Percentiles rank a stretch among this genome's conserved stretches.
These are phyloP conservation scores for Cyamopsis tetragonoloba DNA, from an alignment of 306 rosid species.

Conservation along the genomic window DNA sequence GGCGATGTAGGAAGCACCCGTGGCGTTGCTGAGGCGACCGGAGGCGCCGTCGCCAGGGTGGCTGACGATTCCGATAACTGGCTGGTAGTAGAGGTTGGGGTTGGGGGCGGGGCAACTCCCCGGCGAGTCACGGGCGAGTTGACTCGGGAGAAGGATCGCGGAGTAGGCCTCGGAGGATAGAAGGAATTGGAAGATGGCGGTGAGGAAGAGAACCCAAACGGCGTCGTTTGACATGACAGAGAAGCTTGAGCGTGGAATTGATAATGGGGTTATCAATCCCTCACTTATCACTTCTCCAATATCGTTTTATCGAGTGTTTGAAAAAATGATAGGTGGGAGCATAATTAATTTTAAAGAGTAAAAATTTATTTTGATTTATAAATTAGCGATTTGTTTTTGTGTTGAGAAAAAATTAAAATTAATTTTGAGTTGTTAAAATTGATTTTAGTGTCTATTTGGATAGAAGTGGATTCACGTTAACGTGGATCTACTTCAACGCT, in stretches of 20 bases:
- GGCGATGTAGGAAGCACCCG: constrained; percentile 60
- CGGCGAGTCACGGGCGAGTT: constrained; percentile 31
- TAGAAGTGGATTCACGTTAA: too few relatives aligned
- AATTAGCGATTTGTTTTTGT: too few relatives aligned
- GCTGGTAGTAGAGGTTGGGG: constrained; percentile 52
- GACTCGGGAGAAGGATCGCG: constrained; percentile 43
- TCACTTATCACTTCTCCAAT: too few relatives aligned
- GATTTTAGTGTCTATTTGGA: too few relatives aligned
- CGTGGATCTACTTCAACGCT: too few relatives aligned
- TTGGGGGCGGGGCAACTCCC: constrained; percentile 39
- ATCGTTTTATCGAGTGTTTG: too few relatives aligned
- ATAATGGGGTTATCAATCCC: too few relatives aligned
- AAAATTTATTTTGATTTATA: too few relatives aligned
- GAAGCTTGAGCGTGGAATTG: neutral
- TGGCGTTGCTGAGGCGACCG: constrained; percentile 60
- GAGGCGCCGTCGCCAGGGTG: constrained; percentile 91
- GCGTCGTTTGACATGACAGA: constrained; percentile 25
- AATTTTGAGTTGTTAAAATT: too few relatives aligned
- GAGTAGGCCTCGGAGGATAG: constrained; percentile 25
- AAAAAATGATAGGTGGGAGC: too few relatives aligned
- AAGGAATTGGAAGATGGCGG: constrained; percentile 31
- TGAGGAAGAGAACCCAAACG: constrained; percentile 17
- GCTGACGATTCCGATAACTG: constrained; percentile 77
- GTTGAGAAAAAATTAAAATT: too few relatives aligned
- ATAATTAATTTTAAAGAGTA: too few relatives aligned